A percentile compares a stretch with the other conserved stretches of the same genome.
phyloP scores from a whole-genome alignment of 2,329 filamentous ascomycete species.

The Clarireedia sp. region DNA sequence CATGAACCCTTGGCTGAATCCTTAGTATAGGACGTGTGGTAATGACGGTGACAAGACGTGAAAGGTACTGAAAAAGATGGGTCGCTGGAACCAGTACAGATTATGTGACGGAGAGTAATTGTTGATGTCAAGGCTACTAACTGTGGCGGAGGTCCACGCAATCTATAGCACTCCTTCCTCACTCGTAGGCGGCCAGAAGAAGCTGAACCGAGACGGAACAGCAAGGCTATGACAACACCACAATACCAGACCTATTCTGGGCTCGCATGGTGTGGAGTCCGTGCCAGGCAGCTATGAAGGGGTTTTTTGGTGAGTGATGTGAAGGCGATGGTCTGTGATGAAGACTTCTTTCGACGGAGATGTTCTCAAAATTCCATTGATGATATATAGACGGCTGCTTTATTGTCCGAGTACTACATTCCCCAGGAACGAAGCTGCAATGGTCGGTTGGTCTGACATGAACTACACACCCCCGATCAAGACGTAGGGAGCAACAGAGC shows the following conservation, averaged over 20 bases:
- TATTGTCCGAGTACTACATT: not conserved
- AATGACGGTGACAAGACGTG: conserved; percentile 14
- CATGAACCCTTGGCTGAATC: conserved; percentile 20
- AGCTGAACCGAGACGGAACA: not conserved
- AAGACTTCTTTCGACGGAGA: too few species aligned
- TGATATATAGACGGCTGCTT: not conserved
- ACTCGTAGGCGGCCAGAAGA: too few species aligned
- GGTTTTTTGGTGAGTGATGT: too few species aligned
- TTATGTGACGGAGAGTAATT: conserved; percentile 16
- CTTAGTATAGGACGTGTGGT: conserved; percentile 9
- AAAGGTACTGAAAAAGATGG: conserved; percentile 16
- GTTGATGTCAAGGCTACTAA: conserved; percentile 13
- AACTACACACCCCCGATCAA: too few species aligned
- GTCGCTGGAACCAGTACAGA: conserved; percentile 18
- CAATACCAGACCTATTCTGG: not conserved
- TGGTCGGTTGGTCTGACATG: not conserved
- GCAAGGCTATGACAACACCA: not conserved
- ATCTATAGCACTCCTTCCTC: not conserved
- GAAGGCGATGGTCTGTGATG: not conserved
- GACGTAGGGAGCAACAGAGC: too few species aligned
- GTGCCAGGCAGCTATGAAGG: not conserved
- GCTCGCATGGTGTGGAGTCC: not conserved
- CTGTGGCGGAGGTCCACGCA: not conserved
- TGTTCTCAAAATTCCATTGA: not conserved
- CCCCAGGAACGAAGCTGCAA: not conserved